phyloP scores from a whole-genome alignment of 1,284 basidiomycete genomes.

The Golubevia sp. region DNA sequence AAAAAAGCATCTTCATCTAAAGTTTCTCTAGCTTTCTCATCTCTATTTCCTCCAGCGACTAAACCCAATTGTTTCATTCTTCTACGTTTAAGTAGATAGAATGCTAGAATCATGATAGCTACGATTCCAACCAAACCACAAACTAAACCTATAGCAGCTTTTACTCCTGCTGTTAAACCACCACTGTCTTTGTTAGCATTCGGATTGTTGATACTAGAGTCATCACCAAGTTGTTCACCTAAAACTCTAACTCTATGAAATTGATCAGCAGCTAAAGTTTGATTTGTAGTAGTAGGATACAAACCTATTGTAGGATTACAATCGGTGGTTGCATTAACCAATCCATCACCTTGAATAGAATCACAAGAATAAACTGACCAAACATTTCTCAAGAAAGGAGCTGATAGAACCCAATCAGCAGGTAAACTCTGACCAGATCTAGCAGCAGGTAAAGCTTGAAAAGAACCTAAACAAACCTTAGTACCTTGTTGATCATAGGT shows the following conservation, averaged over 20 bases:
- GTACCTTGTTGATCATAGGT: constrained; percentile 13
- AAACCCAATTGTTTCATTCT: constrained; percentile 2
- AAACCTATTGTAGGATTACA: constrained; percentile 34
- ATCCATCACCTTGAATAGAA: constrained; percentile 1
- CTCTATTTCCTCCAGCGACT: neutral
- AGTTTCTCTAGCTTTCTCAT: neutral
- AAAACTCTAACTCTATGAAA: constrained; percentile 45
- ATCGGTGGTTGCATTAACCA: constrained; percentile 3
- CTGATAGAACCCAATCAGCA: constrained; percentile 44
- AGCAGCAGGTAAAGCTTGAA: constrained; percentile 32
- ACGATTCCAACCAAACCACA: constrained; percentile 35
- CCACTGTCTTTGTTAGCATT: constrained; percentile 12
- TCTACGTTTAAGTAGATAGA: constrained; percentile 10
- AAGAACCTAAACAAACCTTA: constrained; percentile 38
- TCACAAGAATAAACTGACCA: constrained; percentile 46
- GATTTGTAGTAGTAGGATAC: constrained; percentile 27
- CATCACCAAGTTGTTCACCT: constrained; percentile 31
- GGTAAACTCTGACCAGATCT: constrained; percentile 23
- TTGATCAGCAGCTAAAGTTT: constrained; percentile 26
- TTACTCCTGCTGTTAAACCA: constrained; percentile 20
- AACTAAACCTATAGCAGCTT: constrained; percentile 44
- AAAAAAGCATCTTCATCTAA: constrained; percentile 1
- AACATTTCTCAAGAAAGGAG: constrained; percentile 44
- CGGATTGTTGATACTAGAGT: constrained; percentile 10
- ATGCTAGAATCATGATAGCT: constrained; percentile 24